phyloP scores from a whole-genome alignment of 192 early-diverging fungal species.

The Diversispora epigaea region DNA sequence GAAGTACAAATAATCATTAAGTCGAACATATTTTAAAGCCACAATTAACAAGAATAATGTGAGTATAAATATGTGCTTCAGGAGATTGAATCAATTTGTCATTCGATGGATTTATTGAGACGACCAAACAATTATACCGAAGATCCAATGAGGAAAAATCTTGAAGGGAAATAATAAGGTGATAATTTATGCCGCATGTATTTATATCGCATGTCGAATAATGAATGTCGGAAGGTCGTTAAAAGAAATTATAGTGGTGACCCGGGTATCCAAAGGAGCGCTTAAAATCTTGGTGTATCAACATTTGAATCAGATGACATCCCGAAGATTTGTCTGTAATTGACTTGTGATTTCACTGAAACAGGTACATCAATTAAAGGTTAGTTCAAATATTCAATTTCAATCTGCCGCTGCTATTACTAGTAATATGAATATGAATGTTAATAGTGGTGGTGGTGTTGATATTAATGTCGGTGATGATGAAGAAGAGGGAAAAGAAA shows the following conservation, averaged over 20 bases:
- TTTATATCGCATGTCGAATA: conserved; percentile 87
- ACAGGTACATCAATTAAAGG: conserved; percentile 52
- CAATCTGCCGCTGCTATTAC: too few species aligned
- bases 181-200: conserved; percentile 78
- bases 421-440: too few species aligned
- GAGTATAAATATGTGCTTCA: conserved; percentile 49
- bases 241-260: conserved; percentile 74
- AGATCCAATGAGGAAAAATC: too few species aligned
- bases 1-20: conserved; percentile 10
- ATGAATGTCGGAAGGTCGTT: conserved; percentile 81
- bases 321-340: conserved; percentile 78
- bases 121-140: conserved; percentile 83
- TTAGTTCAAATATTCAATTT: too few species aligned
- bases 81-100: conserved; percentile 69
- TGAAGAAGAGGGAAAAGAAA: too few species aligned
- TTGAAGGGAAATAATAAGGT: too few species aligned
- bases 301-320: conserved; percentile 54
- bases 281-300: conserved; percentile 58
- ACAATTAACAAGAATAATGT: conserved; percentile 66
- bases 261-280: conserved; percentile 77
- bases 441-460: too few species aligned
- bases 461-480: too few species aligned
- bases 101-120: conserved; percentile 73
- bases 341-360: conserved; percentile 64
- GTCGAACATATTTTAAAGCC: conserved; percentile 65